phyloP scores from a whole-genome alignment of 768 basidiomycete species.

The Suillus fuscotomentosus region DNA sequence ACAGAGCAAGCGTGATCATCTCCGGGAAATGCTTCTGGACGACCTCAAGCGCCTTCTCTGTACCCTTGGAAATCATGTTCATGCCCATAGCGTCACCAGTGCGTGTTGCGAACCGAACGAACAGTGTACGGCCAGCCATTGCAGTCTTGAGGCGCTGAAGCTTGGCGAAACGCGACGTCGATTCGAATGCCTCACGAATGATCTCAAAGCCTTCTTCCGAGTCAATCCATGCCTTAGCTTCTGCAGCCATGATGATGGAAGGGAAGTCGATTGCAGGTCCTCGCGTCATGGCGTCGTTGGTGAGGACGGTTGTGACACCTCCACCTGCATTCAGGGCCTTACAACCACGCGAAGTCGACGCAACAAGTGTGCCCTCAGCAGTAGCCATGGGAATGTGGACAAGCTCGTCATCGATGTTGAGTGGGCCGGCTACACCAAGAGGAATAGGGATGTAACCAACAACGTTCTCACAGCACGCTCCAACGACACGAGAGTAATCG shows the following conservation, averaged over 20 bases:
- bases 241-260: constrained; percentile 70
- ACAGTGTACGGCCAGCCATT: constrained; percentile 91
- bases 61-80: constrained; percentile 99
- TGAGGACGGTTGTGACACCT: constrained; percentile 92
- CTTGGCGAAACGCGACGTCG: constrained; percentile 90
- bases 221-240: constrained; percentile 87
- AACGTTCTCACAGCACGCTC: constrained; percentile 99
- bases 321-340: constrained; percentile 97
- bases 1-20: constrained; percentile 88
- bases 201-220: constrained; percentile 72
- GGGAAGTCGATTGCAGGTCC: constrained; percentile 99
- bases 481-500: constrained; percentile 91
- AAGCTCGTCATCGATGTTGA: constrained; percentile 81
- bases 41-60: constrained; percentile 87
- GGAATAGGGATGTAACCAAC: constrained; percentile 96
- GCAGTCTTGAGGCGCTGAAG: constrained; percentile 84
- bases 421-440: constrained; percentile 93
- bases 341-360: constrained; percentile 95
- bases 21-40: constrained; percentile 81
- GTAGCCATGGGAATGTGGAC: constrained; percentile 98
- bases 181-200: constrained; percentile 87
- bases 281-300: constrained; percentile 94
- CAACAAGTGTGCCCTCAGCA: constrained; percentile 98
- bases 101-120: constrained; percentile 88
- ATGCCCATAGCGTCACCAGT: constrained; percentile 99